Conservation (phyloP, 495 filamentous ascomycete species). For the Clavariopsis aquatica region DNA sequence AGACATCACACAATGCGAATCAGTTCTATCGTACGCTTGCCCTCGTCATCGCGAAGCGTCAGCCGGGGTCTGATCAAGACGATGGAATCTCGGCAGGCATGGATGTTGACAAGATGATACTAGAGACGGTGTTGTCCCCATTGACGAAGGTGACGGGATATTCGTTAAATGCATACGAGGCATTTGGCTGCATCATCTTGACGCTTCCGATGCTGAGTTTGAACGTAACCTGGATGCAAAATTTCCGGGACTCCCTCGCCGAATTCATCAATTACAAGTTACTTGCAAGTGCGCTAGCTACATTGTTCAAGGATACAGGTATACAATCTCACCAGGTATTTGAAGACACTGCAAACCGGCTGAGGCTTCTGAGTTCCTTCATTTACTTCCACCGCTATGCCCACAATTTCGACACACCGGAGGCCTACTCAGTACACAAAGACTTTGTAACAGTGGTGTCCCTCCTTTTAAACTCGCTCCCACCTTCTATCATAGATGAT, state of each 20-base stretch:
- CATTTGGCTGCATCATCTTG: constrained; percentile 59
- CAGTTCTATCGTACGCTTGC: constrained; percentile 44
- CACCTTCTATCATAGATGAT: constrained; percentile 58
- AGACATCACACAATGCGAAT: constrained; percentile 36
- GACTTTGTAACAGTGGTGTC: constrained; percentile 68
- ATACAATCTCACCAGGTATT: constrained; percentile 26
- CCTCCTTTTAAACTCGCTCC: constrained; percentile 61
- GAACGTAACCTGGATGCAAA: constrained; percentile 43
- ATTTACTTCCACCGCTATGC: constrained; percentile 68
- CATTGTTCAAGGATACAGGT: constrained; percentile 43
- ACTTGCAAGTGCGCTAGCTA: constrained; percentile 52
- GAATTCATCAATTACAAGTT: constrained; percentile 56
- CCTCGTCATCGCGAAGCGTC: constrained; percentile 19
- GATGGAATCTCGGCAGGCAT: constrained; percentile 10
- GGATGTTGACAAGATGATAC: constrained; percentile 21
- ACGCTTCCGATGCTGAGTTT: constrained; percentile 49
- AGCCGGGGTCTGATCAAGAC: constrained; percentile 17
- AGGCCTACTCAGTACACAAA: constrained; percentile 51
- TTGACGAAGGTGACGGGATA: constrained; percentile 50
- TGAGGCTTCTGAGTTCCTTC: constrained; percentile 71
- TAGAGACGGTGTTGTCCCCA: constrained; percentile 51
- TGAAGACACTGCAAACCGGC: constrained; percentile 46
- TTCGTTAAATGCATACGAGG: constrained; percentile 57
- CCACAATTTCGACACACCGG: constrained; percentile 47
- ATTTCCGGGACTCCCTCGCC: constrained; percentile 50